Evolutionary conservation across 371 early-diverging fungal species (phyloP), one percentile per base, ranked within the genome.

Genomic region (Blastocladiella emersonii): DNA sequence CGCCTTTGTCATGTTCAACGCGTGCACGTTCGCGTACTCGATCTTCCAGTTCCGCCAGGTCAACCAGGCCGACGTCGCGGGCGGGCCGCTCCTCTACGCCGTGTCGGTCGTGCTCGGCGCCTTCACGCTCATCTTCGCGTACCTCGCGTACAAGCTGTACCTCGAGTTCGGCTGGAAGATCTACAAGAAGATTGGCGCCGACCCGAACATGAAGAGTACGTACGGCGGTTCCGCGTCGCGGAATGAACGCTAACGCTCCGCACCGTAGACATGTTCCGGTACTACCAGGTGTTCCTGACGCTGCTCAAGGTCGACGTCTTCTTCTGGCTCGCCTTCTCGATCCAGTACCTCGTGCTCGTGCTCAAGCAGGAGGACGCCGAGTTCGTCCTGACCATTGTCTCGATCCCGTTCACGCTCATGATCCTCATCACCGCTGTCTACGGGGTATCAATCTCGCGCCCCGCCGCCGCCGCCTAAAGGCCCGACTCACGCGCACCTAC

Each of bases 161-260:
- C 81, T 82, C 59, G 88, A 91, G 71, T 94, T 90, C 77, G 93
- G 93, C 48, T 94, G 93, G 93, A 86, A 85, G 68, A 89, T 94
- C 41, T 94, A 91, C 75, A 92, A 92, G 72, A 84, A 87, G 72
- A 90, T 94, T 70, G 95, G 95, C 3, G 92, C 95, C 7, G 92
- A 93, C 70, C 78, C 91, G 61, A 74, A 78, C 37, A 91, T 91
- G 81, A 76, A 88, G 74, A 78, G n/a, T n/a, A n/a, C n/a, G 90
- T 90, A 78, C 68, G 74, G 19, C 48, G 48, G 19, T 48, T 48
- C 48, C n/a, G 25, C n/a, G 17, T 37, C 44, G 61, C 15, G 15
- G 19, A 48, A 48, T 48, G 25, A 19, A 19, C n/a, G 48, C 19
- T 19, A 48, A 48, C 48, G 48, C 48, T 48, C 48, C 35, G 53